Evolutionary conservation across 148 eudicot genomes (phyloP), one percentile per base, ranked within the genome.

Genomic region (Heliamphora exappendiculata): DNA sequence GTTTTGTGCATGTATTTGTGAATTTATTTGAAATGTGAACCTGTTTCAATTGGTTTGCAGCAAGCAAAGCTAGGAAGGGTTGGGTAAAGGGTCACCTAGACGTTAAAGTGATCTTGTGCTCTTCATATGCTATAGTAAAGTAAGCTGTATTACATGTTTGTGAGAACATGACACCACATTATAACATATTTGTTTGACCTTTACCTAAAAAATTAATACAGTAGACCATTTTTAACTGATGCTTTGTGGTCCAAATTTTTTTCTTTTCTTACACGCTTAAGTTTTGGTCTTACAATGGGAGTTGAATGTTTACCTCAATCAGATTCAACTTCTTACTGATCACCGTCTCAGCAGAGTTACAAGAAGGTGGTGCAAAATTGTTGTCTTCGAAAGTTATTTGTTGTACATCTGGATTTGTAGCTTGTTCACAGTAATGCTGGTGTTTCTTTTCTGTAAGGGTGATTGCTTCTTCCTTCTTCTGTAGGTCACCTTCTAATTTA

Each of bases 381-480:
- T 66, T 39, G 39, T 31, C 39, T 54, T 72, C 72, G 0, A 66
- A 60, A 66, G 66, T 17, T 20, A 24, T 53, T 63, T 41, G 26
- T 64, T 73, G 17, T 33, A 20, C 42, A 16, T 62, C 68, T 16
- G 24, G 37, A 39, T 73, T 51, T 19, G 41, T 70, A 24, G 26
- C 58, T 70, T 36, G 70, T 71, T 76, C 67, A 31, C 79, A 71
- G 67, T 33, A 77, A 74, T 77, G 82, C 79, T 84, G 79, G 72
- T 67, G 33, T 79, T 85, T 84, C 44, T 82, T 78, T 75, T 84
- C 84, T 41, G 82, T 71, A 11, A 75, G 20, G 34, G 74, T 80
- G 73, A 84, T 80, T 65, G 70, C 87, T 49, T 79, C 83, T 26
- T 88, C 88, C 83, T 88, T 87, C 82, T 81, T 87, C 73, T 81